Evolutionary conservation across 2,329 filamentous ascomycete genomes (phyloP), one percentile per base, ranked within the genome.

Genomic region (Penicillium sp.): DNA sequence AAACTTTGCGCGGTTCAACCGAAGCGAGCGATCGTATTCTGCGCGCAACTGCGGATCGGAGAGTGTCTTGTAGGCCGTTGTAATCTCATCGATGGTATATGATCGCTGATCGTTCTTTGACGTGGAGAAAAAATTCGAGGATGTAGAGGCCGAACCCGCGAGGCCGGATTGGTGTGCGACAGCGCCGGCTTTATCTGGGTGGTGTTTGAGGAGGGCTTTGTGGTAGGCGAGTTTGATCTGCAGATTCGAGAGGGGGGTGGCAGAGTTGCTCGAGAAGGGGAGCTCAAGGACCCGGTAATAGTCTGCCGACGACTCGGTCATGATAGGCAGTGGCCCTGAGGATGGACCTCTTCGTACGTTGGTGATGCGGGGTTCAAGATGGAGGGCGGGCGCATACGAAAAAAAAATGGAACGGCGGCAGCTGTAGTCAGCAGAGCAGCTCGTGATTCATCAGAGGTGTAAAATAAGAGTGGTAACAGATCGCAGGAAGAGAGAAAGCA

Each of bases 11-110:
- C 72, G 68, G 58, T 73, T 70, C 22, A 78, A 62, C 16, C 72
- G 70, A 45, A 81, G 71, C 1, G 66, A 56, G 3, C 74, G 75
- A 63, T 85, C 80, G 63, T 85, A 86, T 49, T 81, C 80, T 0
- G 70, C 65, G 37, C 79, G 78, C 7, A 72, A 58, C 1, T 48
- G 43, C 0, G 79, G 72, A 45, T 82, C 74, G 0, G 77, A 76
- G 2, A 88, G 78, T 1, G 78, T 79, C 51, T 79, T 79, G 68
- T 84, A 87, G 4, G 85, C 85, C n/a, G 78, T 70, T 19, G 81
- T 82, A 27, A 88, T 84, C 47, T 84, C 76, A 66, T 88, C 85
- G 48, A 88, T 75, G 11, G 81, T 81, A 55, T 69, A 76, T 16
- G 43, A 56, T 19, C 39, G 54, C 35, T 21, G 45, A 16, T 31